These are phyloP conservation scores for Canariomyces notabilis DNA, from an alignment of 2,329 filamentous ascomycete genomes.

Conservation along the genomic window DNA sequence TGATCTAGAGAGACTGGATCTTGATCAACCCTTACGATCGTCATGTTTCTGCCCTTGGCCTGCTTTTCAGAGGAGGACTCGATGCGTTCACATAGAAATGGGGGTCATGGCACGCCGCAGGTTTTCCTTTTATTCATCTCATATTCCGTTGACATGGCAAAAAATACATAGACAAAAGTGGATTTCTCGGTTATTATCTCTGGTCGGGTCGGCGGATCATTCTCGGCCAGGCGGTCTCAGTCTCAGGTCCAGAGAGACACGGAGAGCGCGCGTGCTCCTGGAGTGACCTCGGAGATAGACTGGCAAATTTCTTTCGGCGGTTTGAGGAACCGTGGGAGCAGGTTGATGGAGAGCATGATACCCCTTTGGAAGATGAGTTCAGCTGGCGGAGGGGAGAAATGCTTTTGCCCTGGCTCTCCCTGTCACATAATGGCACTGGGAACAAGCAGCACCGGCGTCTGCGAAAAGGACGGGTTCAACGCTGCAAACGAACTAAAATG, in stretches of 20 bases:
- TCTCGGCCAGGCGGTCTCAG: slow-evolving; percentile 19
- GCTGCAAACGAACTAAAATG: slow-evolving; percentile 10
- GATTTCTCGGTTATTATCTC: slow-evolving; percentile 54
- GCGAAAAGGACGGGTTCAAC: slow-evolving; percentile 16
- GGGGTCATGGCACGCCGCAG: slow-evolving; percentile 33
- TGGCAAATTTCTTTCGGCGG: slow-evolving; percentile 27
- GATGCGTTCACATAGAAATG: slow-evolving; percentile 35
- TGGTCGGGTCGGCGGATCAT: slow-evolving; percentile 33
- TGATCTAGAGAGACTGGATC: slow-evolving; percentile 30
- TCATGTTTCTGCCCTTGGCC: slow-evolving; percentile 38
- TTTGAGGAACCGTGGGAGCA: slow-evolving; percentile 21
- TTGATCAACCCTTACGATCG: slow-evolving; percentile 34
- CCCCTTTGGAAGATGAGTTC: slow-evolving; percentile 25
- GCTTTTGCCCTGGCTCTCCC: slow-evolving; percentile 18
- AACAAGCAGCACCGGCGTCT: slow-evolving; percentile 20
- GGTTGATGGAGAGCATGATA: slow-evolving; percentile 28
- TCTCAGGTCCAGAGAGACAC: slow-evolving; percentile 16
- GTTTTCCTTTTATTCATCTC: slow-evolving; percentile 23
- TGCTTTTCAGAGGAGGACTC: slow-evolving; percentile 32
- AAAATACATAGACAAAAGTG: slow-evolving; percentile 58
- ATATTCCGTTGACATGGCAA: too few relatives aligned
- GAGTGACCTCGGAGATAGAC: slow-evolving; percentile 24
- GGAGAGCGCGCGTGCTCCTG: slow-evolving; percentile 14
- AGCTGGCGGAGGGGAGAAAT: slow-evolving; percentile 20
- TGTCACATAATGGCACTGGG: slow-evolving; percentile 11